These are phyloP conservation scores for Cryptosporidium sp. DNA, from an alignment of 169 alveolate species.

Conservation along the genomic window DNA sequence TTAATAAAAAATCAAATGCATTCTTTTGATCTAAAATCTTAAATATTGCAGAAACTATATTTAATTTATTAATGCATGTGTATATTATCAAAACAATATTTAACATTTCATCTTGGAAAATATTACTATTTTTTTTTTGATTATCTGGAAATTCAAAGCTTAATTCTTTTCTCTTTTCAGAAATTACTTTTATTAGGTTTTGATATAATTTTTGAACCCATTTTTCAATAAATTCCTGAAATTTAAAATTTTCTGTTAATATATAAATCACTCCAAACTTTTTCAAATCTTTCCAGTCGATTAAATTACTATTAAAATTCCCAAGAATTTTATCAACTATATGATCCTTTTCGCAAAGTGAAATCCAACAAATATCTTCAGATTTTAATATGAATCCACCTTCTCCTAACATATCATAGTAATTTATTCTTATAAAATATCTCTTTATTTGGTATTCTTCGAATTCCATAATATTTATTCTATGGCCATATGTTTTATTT, in stretches of 20 bases:
- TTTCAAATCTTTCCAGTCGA: conserved; percentile 40
- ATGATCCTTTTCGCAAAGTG: conserved; percentile 28
- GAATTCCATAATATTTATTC: conserved; percentile 21
- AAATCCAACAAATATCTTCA: conserved; percentile 73
- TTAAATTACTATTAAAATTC: not conserved
- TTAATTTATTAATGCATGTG: conserved; percentile 41
- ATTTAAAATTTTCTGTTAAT: conserved; percentile 7
- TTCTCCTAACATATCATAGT: conserved; percentile 1
- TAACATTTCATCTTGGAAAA: not conserved
- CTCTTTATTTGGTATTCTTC: conserved; percentile 58
- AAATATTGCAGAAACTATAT: conserved; percentile 75
- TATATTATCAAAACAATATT: conserved; percentile 37
- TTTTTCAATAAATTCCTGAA: conserved; percentile 36
- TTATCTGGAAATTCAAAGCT: conserved; percentile 8
- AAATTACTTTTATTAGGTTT: not conserved
- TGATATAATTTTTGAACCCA: conserved; percentile 68
- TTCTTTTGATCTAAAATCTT: conserved; percentile 47
- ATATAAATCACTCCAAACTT: conserved; percentile 27
- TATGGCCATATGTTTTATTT: conserved; percentile 10
- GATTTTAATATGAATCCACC: conserved; percentile 6
- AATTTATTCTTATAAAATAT: conserved; percentile 20
- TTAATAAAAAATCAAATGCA: conserved; percentile 61
- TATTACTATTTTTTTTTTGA: not conserved
- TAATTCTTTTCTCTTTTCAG: conserved; percentile 45
- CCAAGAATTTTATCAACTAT: conserved; percentile 35